Evolutionary conservation across 2,329 filamentous ascomycete genomes (phyloP), one percentile per base, ranked within the genome.

Genomic region (Ceratocystis ficicola): DNA sequence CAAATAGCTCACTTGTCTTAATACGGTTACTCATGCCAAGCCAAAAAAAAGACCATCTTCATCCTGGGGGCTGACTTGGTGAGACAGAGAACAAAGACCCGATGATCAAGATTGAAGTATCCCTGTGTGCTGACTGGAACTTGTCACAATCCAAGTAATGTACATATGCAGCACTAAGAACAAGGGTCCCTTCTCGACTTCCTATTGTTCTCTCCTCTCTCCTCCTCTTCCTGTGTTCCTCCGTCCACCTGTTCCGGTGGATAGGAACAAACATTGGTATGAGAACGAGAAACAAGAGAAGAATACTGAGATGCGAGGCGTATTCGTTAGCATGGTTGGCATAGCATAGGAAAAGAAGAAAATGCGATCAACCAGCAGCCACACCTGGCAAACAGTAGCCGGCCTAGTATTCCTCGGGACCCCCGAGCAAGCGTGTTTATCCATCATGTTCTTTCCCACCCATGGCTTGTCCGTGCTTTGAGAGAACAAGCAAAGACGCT

Each of bases 1-100:
- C 48, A 50, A 50, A 50, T 50, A 50, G 20, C 48, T 50, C 48
- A 50, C 48, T 22, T 20, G 48, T 50, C 8, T 50, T 50, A 50
- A 30, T 57, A 17, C 28, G 5, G 50, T 55, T 55, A 55, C 50
- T 55, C 50, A 55, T 55, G 50, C 50, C 50, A 55, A 55, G 22
- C 48, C n/a, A 50, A 22, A 50, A 50, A 20, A 20, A 20, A 5
- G 48, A 12, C 15, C 48, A 41, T 41, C 36, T 41, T 41, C 5
- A 5, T 41, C 36, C 12, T 41, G 36, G 36, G 36, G 36, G 15
- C 36, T 41, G 36, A 41, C 36, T 15, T 41, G 36, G 36, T 12
- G 4, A 41, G 36, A 50, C 48, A 50, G 22, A 48, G 44, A 50
- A 50, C 48, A 20, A 50, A 10, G 48, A 22, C 15, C 46, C 46